phyloP scores from a whole-genome alignment of 768 basidiomycete genomes.

The Tylopilus plumbeoviolaceoides region DNA sequence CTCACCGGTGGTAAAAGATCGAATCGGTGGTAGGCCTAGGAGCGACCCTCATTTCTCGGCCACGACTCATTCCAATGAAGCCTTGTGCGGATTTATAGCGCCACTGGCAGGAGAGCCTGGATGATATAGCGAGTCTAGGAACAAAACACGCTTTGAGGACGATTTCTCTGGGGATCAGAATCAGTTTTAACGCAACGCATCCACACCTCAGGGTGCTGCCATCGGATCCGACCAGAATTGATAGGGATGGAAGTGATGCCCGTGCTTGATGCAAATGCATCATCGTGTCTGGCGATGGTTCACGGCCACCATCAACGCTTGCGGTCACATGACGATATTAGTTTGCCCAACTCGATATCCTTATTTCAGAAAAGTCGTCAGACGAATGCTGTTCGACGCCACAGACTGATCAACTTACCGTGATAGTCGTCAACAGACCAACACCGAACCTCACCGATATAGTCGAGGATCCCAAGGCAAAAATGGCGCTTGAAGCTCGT shows the following conservation, averaged over 20 bases:
- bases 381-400: not conserved
- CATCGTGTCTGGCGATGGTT: not conserved
- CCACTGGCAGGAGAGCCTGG: constrained; percentile 4
- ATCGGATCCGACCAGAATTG: not conserved
- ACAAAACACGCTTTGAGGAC: not conserved
- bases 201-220: not conserved
- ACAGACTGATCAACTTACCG: not conserved
- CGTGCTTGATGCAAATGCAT: not conserved
- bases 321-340: not conserved
- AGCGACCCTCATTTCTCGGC: not conserved
- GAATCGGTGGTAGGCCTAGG: not conserved
- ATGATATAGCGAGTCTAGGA: constrained; percentile 15
- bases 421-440: not conserved
- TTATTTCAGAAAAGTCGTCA: not conserved
- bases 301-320: not conserved
- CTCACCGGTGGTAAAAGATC: constrained; percentile 11
- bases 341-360: not conserved
- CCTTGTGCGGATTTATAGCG: not conserved
- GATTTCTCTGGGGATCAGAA: not conserved
- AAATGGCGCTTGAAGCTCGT: not conserved
- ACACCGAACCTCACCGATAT: not conserved
- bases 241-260: not conserved
- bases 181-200: not conserved
- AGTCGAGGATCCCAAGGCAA: not conserved
- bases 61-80: not conserved